A percentile compares a stretch with the other conserved stretches of the same genome.
Conservation (phyloP, 2,329 filamentous ascomycete species). For the Fusarium robinianum region DNA sequence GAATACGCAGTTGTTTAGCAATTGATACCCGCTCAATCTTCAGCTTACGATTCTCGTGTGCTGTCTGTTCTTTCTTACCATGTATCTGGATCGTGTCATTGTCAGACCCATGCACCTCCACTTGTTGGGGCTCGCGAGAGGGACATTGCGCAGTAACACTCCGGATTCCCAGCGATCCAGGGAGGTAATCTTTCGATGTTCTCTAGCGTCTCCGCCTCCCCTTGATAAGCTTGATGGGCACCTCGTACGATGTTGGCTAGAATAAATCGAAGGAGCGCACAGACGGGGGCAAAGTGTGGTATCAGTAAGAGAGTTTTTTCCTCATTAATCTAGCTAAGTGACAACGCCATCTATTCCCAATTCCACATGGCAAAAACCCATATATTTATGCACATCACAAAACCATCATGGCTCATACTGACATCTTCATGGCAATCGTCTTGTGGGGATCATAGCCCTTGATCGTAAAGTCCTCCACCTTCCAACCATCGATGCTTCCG, state of each 20-base stretch:
- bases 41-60: neutral
- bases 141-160: too few species aligned
- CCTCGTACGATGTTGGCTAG: neutral
- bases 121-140: neutral
- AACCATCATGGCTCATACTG: conserved; percentile 56
- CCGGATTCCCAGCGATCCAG: too few species aligned
- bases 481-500: conserved; percentile 88
- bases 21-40: neutral
- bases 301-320: too few species aligned
- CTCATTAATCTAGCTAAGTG: conserved; percentile 2
- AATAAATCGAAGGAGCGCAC: neutral
- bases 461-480: conserved; percentile 82
- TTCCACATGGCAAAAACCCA: conserved; percentile 4
- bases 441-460: conserved; percentile 90
- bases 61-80: neutral
- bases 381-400: neutral
- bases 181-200: too few species aligned
- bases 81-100: too few species aligned
- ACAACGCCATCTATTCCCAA: conserved; percentile 27
- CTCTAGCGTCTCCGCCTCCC: neutral
- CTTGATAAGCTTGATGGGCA: neutral
- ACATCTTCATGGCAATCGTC: conserved; percentile 98
- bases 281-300: too few species aligned
- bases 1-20: conserved; percentile 6
- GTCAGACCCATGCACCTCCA: neutral